Conservation (phyloP, 257 asterid species). For the Solanum chilense region DNA sequence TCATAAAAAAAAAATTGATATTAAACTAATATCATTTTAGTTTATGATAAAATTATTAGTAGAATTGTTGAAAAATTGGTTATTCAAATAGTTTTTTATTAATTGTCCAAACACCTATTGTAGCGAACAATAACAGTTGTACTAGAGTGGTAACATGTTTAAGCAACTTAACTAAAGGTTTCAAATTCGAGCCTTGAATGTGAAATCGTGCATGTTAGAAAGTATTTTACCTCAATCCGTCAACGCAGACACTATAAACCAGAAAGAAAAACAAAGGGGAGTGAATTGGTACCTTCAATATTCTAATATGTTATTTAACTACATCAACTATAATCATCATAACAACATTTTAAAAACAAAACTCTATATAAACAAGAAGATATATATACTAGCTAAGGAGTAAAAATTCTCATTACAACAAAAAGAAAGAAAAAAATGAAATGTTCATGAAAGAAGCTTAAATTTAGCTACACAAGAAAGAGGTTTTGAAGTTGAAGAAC, state of each 20-base stretch:
- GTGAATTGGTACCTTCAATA: neutral
- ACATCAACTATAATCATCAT: neutral
- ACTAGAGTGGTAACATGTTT: accelerated
- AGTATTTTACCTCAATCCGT: too few relatives aligned
- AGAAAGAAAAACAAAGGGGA: neutral
- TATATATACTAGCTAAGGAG: neutral
- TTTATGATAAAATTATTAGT: neutral
- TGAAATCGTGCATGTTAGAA: neutral
- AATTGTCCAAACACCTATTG: neutral
- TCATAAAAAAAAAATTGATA: neutral
- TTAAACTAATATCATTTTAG: neutral
- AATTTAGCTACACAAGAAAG: conserved; percentile 4
- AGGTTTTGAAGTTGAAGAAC: conserved; percentile 23
- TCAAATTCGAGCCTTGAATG: neutral
- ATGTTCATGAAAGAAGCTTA: neutral
- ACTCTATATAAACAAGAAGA: neutral
- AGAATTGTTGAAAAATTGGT: neutral
- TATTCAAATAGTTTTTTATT: neutral
- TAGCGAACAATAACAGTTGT: neutral
- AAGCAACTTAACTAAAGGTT: neutral
- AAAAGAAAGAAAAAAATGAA: neutral
- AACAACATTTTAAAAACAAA: neutral
- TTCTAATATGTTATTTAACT: neutral
- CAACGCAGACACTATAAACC: neutral
- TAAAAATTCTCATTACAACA: neutral